Evolutionary conservation across 2,329 filamentous ascomycete genomes (phyloP), one percentile per base, ranked within the genome.

Genomic region (Ophiobolus disseminans): DNA sequence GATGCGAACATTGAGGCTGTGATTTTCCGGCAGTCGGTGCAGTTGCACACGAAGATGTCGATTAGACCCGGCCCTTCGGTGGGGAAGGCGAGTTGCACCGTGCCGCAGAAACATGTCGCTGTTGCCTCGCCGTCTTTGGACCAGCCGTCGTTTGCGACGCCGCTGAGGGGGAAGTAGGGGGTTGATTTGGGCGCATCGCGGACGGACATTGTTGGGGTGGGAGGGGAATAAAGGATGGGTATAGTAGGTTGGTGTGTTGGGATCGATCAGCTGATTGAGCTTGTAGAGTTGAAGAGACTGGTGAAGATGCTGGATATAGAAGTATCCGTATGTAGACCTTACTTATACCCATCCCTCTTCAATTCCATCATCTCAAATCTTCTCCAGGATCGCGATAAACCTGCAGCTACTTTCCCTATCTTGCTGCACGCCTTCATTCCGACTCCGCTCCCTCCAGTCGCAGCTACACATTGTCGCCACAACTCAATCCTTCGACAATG

Each of bases 21-120:
- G 48, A 86, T 74, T 58, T 87, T 87, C 60, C 75, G 82, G 68
- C 83, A 86, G 69, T 87, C 83, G 25, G 71, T 63, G 64, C 84
- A 87, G 71, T 87, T 76, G 68, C 83, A 87, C 51, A 86, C 57
- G 60, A 86, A 86, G 4, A 74, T 76, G 45, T 68, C 64, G n/a
- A 80, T 45, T 0, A 85, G 65, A 2, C 76, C 80, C 0, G 76
- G 76, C 0, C 66, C 75, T 41, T 76, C 40, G 13, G 71, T 78
- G 1, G 81, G 78, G 17, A 67, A 66, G 28, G 45, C 45, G 2
- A 69, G 51, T 38, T 69, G 65, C 1, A 68, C 65, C 3, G 58
- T 53, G 35, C 64, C 62, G 41, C 65, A 70, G 50, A 60, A 66
- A 52, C 66, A 70, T 1, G 65, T 67, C 2, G 66, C 65, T 13